phyloP scores from a whole-genome alignment of 192 early-diverging fungal species.

The Coemansia pectinata region DNA sequence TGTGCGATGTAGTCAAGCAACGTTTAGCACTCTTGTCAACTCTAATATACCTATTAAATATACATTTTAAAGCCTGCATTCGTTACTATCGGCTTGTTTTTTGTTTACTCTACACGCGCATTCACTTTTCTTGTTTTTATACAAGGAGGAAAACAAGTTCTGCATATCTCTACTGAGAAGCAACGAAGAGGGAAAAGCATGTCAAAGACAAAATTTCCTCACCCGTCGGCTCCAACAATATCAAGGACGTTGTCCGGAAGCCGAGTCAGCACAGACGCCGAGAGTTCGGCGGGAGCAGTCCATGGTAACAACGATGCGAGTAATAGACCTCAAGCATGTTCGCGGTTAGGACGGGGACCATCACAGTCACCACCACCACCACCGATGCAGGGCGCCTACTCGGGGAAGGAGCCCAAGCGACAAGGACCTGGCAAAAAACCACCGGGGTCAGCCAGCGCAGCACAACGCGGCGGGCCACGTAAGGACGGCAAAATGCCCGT shows the following conservation, averaged over 20 bases:
- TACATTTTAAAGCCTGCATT: background rate
- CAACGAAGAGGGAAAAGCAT: conserved; percentile 4
- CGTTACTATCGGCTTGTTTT: background rate
- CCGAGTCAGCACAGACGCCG: background rate
- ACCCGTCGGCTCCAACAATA: conserved; percentile 55
- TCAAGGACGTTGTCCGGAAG: conserved; percentile 8
- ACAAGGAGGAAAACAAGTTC: background rate
- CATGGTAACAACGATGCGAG: background rate
- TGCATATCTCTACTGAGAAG: background rate
- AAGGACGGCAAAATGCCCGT: background rate
- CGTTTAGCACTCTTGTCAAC: background rate
- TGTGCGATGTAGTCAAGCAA: background rate
- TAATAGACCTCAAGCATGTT: background rate
- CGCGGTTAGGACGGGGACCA: background rate
- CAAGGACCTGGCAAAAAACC: background rate
- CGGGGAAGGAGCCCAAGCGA: background rate
- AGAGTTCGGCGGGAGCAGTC: background rate
- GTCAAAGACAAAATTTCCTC: conserved; percentile 52
- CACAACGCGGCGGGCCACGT: background rate
- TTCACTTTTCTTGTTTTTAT: background rate
- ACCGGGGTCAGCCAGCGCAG: background rate
- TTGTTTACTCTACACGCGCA: background rate
- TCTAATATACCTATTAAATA: background rate
- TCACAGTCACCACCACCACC: background rate
- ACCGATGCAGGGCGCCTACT: background rate